phyloP scores from a whole-genome alignment of 805 yeast species.

The Saturnispora hagleri region DNA sequence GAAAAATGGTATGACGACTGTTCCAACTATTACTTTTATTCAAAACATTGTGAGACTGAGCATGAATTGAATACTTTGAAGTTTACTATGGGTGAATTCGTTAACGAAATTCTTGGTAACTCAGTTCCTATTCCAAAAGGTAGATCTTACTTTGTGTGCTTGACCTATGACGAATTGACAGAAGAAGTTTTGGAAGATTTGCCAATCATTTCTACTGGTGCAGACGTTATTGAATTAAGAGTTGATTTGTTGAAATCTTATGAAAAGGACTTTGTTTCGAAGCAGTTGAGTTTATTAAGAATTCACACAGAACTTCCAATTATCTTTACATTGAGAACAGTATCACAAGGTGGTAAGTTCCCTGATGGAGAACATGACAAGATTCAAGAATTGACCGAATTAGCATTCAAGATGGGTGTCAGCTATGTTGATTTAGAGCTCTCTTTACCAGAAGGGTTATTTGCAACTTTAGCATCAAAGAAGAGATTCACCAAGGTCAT shows the following conservation, averaged over 20 bases:
- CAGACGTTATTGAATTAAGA: constrained; percentile 75
- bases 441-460: constrained; percentile 48
- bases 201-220: constrained; percentile 52
- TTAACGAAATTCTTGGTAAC: constrained; percentile 54
- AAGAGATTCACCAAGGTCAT: constrained; percentile 62
- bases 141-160: constrained; percentile 62
- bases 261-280: constrained; percentile 50
- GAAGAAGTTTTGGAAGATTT: constrained; percentile 32
- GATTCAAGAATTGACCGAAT: constrained; percentile 41
- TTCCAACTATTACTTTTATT: constrained; percentile 67
- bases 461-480: constrained; percentile 40
- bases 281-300: constrained; percentile 65
- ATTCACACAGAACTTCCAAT: constrained; percentile 61
- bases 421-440: constrained; percentile 77
- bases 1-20: constrained; percentile 71
- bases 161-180: constrained; percentile 57
- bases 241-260: constrained; percentile 57
- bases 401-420: constrained; percentile 71
- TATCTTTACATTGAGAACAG: constrained; percentile 70
- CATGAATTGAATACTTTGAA: constrained; percentile 49
- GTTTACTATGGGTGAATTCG: constrained; percentile 47
- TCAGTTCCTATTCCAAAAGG: constrained; percentile 31
- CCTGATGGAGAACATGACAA: constrained; percentile 45
- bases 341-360: constrained; percentile 74
- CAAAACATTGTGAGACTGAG: constrained; percentile 56